Percentiles rank a stretch among this genome's conserved stretches.
Conservation (phyloP, 192 early-diverging fungal species). For the Allomyces macrogynus region DNA sequence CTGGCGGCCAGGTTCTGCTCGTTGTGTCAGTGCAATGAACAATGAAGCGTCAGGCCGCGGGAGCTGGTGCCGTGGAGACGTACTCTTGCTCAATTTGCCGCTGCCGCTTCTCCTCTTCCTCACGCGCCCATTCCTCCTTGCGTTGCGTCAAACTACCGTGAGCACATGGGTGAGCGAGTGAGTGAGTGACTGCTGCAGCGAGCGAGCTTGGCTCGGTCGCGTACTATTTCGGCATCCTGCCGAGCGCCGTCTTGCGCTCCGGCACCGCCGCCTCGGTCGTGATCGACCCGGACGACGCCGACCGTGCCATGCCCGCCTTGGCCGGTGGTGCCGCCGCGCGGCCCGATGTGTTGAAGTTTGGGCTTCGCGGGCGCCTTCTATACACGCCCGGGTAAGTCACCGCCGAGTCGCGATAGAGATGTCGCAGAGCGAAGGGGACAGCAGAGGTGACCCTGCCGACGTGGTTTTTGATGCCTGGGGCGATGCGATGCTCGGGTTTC, state of each 20-base stretch:
- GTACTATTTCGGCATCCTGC: not conserved
- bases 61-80: not conserved
- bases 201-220: not conserved
- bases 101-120: not conserved
- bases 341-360: too few relatives aligned
- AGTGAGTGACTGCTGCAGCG: not conserved
- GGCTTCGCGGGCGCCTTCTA: too few relatives aligned
- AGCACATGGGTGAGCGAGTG: not conserved
- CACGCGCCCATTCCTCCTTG: not conserved
- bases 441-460: too few relatives aligned
- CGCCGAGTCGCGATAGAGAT: too few relatives aligned
- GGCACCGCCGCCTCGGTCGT: not conserved
- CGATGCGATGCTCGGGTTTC: too few relatives aligned
- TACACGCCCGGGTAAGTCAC: too few relatives aligned
- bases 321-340: not conserved
- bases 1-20: not conserved
- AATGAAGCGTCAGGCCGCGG: too few relatives aligned
- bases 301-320: not conserved
- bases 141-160: not conserved
- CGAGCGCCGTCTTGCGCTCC: not conserved
- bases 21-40: too few relatives aligned
- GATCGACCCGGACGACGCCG: not conserved
- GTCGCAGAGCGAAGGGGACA: too few relatives aligned
- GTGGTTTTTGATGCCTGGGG: too few relatives aligned
- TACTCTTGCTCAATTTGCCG: not conserved